phyloP scores from a whole-genome alignment of 2,329 filamentous ascomycete species.

The Chaetothyriales sp. region DNA sequence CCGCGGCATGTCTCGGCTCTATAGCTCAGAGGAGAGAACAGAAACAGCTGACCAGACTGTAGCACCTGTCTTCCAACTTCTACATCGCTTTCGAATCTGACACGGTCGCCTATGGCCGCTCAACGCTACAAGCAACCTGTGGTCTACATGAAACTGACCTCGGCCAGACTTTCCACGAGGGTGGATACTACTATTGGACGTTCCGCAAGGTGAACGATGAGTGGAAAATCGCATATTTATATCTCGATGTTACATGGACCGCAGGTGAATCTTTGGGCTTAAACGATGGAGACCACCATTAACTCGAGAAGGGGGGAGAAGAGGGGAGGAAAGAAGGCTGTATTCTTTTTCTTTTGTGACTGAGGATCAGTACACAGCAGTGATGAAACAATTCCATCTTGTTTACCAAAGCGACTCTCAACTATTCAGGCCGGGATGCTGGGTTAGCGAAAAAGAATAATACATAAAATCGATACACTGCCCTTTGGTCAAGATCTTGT shows the following conservation, averaged over 20 bases:
- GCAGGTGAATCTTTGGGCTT: conserved; percentile 6
- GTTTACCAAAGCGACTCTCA: no score
- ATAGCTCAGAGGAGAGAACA: neutral
- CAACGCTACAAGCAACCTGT: conserved; percentile 5
- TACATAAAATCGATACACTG: no score
- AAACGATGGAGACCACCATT: conserved; percentile 2
- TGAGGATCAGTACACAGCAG: no score
- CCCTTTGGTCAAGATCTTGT: no score
- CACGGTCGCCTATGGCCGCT: conserved; percentile 4
- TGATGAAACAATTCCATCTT: no score
- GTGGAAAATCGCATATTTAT: conserved; percentile 10
- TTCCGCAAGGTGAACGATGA: conserved; percentile 4
- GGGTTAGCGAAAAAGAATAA: no score
- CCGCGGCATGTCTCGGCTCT: no score
- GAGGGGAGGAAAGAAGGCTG: neutral
- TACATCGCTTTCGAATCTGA: conserved; percentile 7
- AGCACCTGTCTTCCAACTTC: conserved; percentile 8
- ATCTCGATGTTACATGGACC: conserved; percentile 7
- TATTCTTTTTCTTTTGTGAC: neutral
- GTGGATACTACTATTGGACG: conserved; percentile 10
- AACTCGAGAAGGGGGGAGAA: no score
- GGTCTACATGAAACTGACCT: conserved; percentile 5
- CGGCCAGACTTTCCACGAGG: conserved; percentile 6
- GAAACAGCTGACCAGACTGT: neutral
- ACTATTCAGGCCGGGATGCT: no score